phyloP scores from a whole-genome alignment of 345 rosid species.

The Citrus maxima region DNA sequence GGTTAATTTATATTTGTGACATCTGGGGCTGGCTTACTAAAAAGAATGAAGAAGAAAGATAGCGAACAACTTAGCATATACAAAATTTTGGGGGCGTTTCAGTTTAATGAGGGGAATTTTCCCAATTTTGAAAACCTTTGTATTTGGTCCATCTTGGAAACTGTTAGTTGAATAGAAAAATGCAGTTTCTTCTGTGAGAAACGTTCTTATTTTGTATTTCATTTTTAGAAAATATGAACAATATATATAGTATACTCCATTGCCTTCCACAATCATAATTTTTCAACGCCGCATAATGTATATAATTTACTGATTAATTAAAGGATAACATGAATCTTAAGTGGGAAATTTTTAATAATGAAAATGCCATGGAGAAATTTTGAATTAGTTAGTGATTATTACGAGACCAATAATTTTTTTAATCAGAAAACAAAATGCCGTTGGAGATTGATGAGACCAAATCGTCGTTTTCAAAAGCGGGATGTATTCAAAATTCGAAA shows the following conservation, averaged over 20 bases:
- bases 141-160: neutral
- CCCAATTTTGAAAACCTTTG: slow-evolving; percentile 5
- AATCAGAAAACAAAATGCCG: neutral
- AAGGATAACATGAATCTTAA: too few species aligned
- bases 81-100: neutral
- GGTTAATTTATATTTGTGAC: neutral
- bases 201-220: neutral
- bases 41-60: neutral
- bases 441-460: neutral
- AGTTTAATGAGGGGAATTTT: neutral
- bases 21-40: neutral
- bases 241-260: too few species aligned
- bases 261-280: too few species aligned
- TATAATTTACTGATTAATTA: too few species aligned
- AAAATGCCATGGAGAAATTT: too few species aligned
- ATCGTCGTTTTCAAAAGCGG: slow-evolving; percentile 24
- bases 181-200: neutral
- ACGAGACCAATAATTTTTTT: too few species aligned
- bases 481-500: slow-evolving; percentile 34
- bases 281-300: too few species aligned
- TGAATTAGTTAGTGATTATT: too few species aligned
- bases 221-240: neutral
- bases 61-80: neutral
- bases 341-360: too few species aligned
- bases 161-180: neutral